Percentiles rank a stretch among this genome's conserved stretches.
These are phyloP conservation scores for Mrakia blollopis DNA, from an alignment of 768 basidiomycete genomes.

Conservation along the genomic window DNA sequence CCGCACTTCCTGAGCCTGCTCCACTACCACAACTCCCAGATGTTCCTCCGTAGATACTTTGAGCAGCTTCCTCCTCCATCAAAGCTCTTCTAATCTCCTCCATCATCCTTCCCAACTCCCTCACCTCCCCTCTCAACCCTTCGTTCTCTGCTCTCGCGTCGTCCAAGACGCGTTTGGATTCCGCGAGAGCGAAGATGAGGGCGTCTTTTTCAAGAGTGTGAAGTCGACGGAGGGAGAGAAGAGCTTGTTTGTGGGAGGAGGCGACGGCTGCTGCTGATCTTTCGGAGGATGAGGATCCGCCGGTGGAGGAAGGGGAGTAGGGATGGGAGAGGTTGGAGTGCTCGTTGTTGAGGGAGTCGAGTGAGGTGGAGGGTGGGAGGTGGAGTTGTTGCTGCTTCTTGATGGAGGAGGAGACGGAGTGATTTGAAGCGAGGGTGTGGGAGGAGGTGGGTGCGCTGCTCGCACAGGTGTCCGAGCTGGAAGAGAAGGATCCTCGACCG, in stretches of 20 bases:
- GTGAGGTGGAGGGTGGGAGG: not conserved
- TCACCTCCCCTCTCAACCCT: not conserved
- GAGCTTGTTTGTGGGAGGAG: not conserved
- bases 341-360: not conserved
- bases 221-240: not conserved
- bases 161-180: not conserved
- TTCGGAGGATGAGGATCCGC: not conserved
- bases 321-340: too few species aligned
- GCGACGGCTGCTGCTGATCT: not conserved
- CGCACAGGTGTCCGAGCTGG: not conserved
- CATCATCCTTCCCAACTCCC: not conserved
- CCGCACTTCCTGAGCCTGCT: not conserved
- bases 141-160: not conserved
- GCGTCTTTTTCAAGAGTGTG: conserved; percentile 8
- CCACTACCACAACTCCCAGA: not conserved
- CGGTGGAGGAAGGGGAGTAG: not conserved
- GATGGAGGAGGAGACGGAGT: not conserved
- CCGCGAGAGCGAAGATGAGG: conserved; percentile 18
- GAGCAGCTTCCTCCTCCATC: not conserved
- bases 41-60: too few species aligned
- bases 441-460: not conserved
- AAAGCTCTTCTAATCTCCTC: not conserved
- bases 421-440: not conserved
- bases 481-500: not conserved
- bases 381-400: not conserved